These are phyloP conservation scores for Aspergillus biplanus DNA, from an alignment of 495 filamentous ascomycete species.

Conservation along the genomic window DNA sequence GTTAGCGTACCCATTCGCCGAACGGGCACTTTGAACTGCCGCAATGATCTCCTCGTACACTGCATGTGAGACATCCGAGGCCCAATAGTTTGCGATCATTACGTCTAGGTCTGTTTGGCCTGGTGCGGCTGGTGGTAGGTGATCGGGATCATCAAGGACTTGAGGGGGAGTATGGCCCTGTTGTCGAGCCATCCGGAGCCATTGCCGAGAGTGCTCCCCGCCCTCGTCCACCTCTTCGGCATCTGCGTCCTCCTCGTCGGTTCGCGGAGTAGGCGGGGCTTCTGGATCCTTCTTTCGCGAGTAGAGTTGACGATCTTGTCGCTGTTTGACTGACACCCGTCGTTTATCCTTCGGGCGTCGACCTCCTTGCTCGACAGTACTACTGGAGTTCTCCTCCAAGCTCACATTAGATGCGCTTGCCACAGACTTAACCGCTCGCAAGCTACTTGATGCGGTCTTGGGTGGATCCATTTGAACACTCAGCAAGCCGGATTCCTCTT, in stretches of 20 bases:
- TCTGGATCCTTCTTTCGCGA: constrained; percentile 75
- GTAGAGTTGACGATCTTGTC: constrained; percentile 88
- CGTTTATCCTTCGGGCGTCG: constrained; percentile 67
- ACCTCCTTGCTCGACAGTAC: constrained; percentile 57
- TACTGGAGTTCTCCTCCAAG: constrained; percentile 59
- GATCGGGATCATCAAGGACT: constrained; percentile 71
- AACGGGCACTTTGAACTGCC: constrained; percentile 60
- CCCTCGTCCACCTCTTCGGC: constrained; percentile 65
- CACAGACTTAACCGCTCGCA: constrained; percentile 88
- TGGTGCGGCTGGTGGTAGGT: constrained; percentile 68
- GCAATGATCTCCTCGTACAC: constrained; percentile 82
- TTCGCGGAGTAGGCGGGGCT: constrained; percentile 60
- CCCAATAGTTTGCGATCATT: constrained; percentile 72
- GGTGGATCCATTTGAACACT: constrained; percentile 46
- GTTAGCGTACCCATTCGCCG: constrained; percentile 72
- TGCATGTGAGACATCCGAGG: constrained; percentile 75
- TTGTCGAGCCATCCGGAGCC: constrained; percentile 71
- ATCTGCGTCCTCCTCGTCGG: constrained; percentile 69
- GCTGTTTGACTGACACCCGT: constrained; percentile 73
- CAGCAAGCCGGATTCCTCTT: constrained; percentile 47
- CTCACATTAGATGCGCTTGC: constrained; percentile 75
- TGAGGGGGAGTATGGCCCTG: constrained; percentile 63
- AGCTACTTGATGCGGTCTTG: constrained; percentile 83
- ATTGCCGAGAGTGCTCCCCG: constrained; percentile 62
- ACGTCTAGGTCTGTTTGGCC: constrained; percentile 79